Evolutionary conservation across 768 basidiomycete genomes (phyloP), one percentile per base, ranked within the genome.

Genomic region (Lactifluus piperatus): DNA sequence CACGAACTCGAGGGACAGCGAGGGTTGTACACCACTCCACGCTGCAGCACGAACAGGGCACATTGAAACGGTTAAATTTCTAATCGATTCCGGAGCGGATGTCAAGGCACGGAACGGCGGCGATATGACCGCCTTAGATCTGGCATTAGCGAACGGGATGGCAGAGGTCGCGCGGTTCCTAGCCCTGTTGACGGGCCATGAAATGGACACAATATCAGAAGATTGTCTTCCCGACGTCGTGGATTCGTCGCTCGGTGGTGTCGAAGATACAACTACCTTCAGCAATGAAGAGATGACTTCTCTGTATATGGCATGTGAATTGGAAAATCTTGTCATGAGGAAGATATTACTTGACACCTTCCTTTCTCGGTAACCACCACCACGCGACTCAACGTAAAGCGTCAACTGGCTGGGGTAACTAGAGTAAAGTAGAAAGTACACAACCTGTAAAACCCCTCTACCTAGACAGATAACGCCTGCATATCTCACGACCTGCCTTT

Each of bases 251-350:
- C 14, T 29, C n/a, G 20, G 13, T 0, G 3, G 3, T 0, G n/a
- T 13, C 1, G 10, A 20, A 14, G 1, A 18, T 20, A 0, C 8
- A 0, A 14, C 18, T n/a, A 2, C 1, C 1, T 29, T 5, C 22
- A 20, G 1, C 14, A 18, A 6, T 32, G 26, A 27, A 1, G 9
- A 18, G 10, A 18, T 9, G 13, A 5, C 5, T 39, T 24, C 47
- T 10, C 20, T 56, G 22, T 37, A 30, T n/a, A 0, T 2, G 2
- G 46, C 37, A 10, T 48, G 8, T 2, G 9, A 13, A 14, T 22
- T 8, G 1, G 46, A 36, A 9, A 9, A 16, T 13, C 1, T 56
- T 20, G 36, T 48, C 2, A 2, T 16, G 9, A 0, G 39, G 2
- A 46, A 6, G 36, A 13, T 16, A 37, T 22, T 54, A 3, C 43